phyloP scores from a whole-genome alignment of 192 early-diverging fungal species.

The Podila epicladia region DNA sequence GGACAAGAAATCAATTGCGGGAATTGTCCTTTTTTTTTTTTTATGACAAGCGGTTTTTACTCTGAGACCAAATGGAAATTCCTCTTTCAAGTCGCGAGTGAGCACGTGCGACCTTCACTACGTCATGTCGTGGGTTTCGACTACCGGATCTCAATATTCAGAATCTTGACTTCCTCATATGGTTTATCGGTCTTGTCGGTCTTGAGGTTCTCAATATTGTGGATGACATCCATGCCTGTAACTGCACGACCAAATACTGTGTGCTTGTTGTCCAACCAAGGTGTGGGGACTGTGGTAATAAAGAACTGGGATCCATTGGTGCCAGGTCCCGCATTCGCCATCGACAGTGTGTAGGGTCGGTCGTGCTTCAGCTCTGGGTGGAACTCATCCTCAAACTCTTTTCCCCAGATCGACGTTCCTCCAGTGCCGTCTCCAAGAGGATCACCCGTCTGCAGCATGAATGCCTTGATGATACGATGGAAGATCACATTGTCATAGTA shows the following conservation, averaged over 20 bases:
- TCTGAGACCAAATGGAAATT: too few relatives aligned
- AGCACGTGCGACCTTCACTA: too few relatives aligned
- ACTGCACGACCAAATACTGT: slow-evolving; percentile 94
- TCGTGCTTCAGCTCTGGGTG: slow-evolving; percentile 82
- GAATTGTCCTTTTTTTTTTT: too few relatives aligned
- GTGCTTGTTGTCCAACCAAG: slow-evolving; percentile 98
- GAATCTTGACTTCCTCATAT: slow-evolving; percentile 80
- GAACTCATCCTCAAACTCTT: slow-evolving; percentile 96
- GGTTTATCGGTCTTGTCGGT: slow-evolving; percentile 93
- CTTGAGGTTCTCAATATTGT: slow-evolving; percentile 83
- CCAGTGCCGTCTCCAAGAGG: slow-evolving; percentile 94
- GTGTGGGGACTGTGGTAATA: slow-evolving; percentile 91
- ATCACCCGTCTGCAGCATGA: slow-evolving; percentile 98
- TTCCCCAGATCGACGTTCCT: slow-evolving; percentile 91
- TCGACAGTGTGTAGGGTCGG: slow-evolving; percentile 89
- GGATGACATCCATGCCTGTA: slow-evolving; percentile 93
- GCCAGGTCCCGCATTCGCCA: slow-evolving; percentile 93
- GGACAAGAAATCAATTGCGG: too few relatives aligned
- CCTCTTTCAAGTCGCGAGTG: too few relatives aligned
- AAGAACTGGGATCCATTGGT: slow-evolving; percentile 98
- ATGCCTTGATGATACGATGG: slow-evolving; percentile 96
- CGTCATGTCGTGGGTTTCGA: background rate
- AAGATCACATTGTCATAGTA: slow-evolving; percentile 96
- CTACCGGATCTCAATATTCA: slow-evolving; percentile 81
- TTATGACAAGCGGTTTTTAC: too few relatives aligned